Percentiles rank a stretch among this genome's conserved stretches.
These are phyloP conservation scores for Thelonectria discophora DNA, from an alignment of 2,329 filamentous ascomycete species.

Conservation along the genomic window DNA sequence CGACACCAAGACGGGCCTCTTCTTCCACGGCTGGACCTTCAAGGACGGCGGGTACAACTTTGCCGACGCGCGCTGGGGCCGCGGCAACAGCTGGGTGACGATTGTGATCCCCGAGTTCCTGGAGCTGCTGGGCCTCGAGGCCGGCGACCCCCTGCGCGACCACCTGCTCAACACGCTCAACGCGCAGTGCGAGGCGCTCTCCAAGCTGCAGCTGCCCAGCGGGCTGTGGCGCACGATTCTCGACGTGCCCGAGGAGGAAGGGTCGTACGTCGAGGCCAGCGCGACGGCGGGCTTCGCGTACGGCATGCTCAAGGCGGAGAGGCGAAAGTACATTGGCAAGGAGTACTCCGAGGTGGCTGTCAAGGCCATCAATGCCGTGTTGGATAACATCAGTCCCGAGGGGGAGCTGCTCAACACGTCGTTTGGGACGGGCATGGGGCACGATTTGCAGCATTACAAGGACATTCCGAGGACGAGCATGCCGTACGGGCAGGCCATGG, in stretches of 20 bases:
- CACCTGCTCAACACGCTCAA: slow-evolving; percentile 70
- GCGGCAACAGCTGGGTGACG: slow-evolving; percentile 78
- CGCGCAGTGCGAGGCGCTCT: slow-evolving; percentile 73
- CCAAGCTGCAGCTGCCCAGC: slow-evolving; percentile 64
- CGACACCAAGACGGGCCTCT: slow-evolving; percentile 75
- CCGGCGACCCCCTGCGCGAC: slow-evolving; percentile 69
- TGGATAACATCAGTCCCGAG: slow-evolving; percentile 70
- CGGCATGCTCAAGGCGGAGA: slow-evolving; percentile 76
- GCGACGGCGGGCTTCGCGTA: slow-evolving; percentile 85
- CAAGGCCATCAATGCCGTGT: slow-evolving; percentile 72
- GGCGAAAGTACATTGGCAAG: slow-evolving; percentile 73
- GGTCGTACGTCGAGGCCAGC: slow-evolving; percentile 79
- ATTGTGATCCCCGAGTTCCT: slow-evolving; percentile 86
- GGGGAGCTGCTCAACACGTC: slow-evolving; percentile 79
- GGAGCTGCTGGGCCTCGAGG: slow-evolving; percentile 71
- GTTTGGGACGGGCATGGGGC: slow-evolving; percentile 83
- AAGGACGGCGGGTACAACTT: slow-evolving; percentile 72
- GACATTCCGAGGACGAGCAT: slow-evolving; percentile 80
- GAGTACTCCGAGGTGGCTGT: slow-evolving; percentile 70
- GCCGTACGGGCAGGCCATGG: slow-evolving; percentile 88
- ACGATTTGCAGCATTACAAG: slow-evolving; percentile 77
- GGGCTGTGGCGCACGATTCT: slow-evolving; percentile 81
- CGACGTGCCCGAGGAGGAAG: slow-evolving; percentile 70
- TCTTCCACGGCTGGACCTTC: slow-evolving; percentile 86
- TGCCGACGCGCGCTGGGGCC: slow-evolving; percentile 65